Evolutionary conservation across 2,329 filamentous ascomycete species (phyloP), one percentile per base, ranked within the genome.

Genomic region (Calonectria pauciramosa): DNA sequence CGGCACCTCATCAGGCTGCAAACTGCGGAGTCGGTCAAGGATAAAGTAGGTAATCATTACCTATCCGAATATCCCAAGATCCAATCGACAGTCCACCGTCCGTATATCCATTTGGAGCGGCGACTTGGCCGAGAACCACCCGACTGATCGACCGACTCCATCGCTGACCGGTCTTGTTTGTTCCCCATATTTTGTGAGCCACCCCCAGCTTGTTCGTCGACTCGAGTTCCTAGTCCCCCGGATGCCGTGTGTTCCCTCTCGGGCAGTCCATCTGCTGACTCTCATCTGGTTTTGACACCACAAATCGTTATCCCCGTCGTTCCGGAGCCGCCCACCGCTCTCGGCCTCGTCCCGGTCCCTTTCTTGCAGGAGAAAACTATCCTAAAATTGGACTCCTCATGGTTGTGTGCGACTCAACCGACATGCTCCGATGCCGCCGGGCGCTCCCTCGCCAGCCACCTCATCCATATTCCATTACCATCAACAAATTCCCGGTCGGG

Each of bases 251-350:
- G 67, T 59, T 75, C 67, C 70, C 63, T 66, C 68, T 36, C 66
- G 51, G 64, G 47, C 41, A 56, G 64, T 9, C 71, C 73, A 78
- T 80, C 78, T 76, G 76, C 78, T 80, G 72, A 80, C 71, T 74
- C 72, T 75, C 56, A 60, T 51, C 56, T 70, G 28, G 32, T 49
- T 72, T 75, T 80, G 68, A 52, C 72, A 77, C 75, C 71, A 77
- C 70, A 51, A 63, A 69, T 67, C 56, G 49, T 20, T 65, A 71
- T 44, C 67, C 64, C 73, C 71, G 71, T 51, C 66, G 32, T 34
- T 41, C 66, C 71, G 71, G 71, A 70, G 71, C 71, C 71, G 71
- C 71, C 71, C 71, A 70, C 71, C 67, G 71, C 71, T 73, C 71
- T 73, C 71, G 71, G 67, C 59, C 51, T 66, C 67, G 63, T 51